A percentile compares a stretch with the other conserved stretches of the same genome.
These are phyloP conservation scores for Sarocladiaceae sp. DNA, from an alignment of 2,329 filamentous ascomycete species.

Conservation along the genomic window DNA sequence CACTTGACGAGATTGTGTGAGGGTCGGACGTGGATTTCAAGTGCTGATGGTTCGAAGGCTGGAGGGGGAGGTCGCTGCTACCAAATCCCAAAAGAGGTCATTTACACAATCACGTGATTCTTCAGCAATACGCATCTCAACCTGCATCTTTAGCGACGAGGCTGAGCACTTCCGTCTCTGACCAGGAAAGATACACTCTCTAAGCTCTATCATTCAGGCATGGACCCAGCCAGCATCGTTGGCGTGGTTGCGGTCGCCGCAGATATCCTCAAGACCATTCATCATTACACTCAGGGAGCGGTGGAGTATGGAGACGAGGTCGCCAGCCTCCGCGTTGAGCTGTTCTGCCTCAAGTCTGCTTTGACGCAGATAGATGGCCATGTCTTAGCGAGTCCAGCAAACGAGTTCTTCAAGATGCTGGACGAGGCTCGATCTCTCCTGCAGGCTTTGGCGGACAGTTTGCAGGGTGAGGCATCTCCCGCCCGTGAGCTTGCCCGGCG, in stretches of 20 bases:
- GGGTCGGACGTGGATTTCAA: too few relatives aligned
- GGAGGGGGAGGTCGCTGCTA: too few relatives aligned
- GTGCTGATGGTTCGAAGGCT: too few relatives aligned
- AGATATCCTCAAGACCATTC: conserved; percentile 6
- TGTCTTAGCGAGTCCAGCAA: not conserved
- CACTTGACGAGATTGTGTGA: too few relatives aligned
- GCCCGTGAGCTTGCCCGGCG: not conserved
- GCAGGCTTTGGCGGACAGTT: not conserved
- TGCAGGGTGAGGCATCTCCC: not conserved
- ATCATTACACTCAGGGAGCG: conserved; percentile 6
- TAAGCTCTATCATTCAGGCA: not conserved
- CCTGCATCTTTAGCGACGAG: too few relatives aligned
- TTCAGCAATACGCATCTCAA: too few relatives aligned
- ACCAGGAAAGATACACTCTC: too few relatives aligned
- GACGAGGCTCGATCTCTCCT: conserved; percentile 5
- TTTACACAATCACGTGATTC: too few relatives aligned
- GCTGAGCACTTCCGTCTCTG: too few relatives aligned
- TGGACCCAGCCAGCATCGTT: conserved; percentile 10
- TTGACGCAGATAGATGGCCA: conserved; percentile 9
- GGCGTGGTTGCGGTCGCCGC: conserved; percentile 9
- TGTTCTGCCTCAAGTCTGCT: conserved; percentile 9
- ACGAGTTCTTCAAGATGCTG: conserved; percentile 9
- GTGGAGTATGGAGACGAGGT: conserved; percentile 9
- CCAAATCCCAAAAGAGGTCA: too few relatives aligned
- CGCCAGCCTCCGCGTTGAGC: conserved; percentile 9